These are phyloP conservation scores for Multifurca ochricompacta DNA, from an alignment of 768 basidiomycete genomes.

Conservation along the genomic window DNA sequence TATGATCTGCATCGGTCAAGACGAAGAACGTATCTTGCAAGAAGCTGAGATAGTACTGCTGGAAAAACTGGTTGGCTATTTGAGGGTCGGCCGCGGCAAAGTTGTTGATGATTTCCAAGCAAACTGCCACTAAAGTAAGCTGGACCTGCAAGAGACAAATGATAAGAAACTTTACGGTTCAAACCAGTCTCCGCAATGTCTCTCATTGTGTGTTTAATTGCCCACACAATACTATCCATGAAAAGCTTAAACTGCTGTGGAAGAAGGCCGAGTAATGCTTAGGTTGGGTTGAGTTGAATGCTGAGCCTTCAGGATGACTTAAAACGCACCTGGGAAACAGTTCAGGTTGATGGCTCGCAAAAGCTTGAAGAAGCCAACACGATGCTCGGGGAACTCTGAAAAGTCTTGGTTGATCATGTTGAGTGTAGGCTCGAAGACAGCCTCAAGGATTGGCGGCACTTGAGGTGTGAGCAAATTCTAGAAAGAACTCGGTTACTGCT, in stretches of 20 bases:
- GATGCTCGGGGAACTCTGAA: constrained; percentile 96
- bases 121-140: constrained; percentile 45
- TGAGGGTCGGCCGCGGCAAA: constrained; percentile 74
- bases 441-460: constrained; percentile 91
- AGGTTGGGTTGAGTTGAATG: neutral
- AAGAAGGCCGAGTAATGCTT: constrained; percentile 81
- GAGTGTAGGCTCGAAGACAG: constrained; percentile 94
- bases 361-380: constrained; percentile 94
- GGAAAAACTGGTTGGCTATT: constrained; percentile 90
- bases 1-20: constrained; percentile 95
- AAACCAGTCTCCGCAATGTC: constrained; percentile 92
- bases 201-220: constrained; percentile 99
- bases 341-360: constrained; percentile 85
- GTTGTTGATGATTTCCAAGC: constrained; percentile 91
- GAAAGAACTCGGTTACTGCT: constrained; percentile 15
- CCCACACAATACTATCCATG: constrained; percentile 98
- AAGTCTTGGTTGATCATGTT: constrained; percentile 99
- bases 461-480: constrained; percentile 85
- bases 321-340: constrained; percentile 86
- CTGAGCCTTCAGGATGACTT: neutral
- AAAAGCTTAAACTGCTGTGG: constrained; percentile 92
- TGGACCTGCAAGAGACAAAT: neutral
- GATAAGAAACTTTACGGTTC: constrained; percentile 44
- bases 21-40: constrained; percentile 97
- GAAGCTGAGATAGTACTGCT: constrained; percentile 88